Evolutionary conservation across 2,329 filamentous ascomycete species (phyloP).

Genomic region (Ceratocystis alfenasii): DNA sequence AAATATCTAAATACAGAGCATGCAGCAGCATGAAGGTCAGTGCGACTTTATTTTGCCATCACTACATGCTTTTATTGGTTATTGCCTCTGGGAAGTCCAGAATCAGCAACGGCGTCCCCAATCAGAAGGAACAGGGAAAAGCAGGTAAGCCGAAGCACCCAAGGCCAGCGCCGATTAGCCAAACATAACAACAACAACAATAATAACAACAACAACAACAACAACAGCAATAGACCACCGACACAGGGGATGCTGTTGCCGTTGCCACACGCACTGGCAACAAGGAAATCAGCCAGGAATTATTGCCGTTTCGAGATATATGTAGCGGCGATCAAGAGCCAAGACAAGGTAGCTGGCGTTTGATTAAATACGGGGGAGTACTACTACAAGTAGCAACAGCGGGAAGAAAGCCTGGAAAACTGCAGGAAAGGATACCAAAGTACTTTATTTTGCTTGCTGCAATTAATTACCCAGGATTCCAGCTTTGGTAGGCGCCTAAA

Average conservation of each 20-base stretch:
- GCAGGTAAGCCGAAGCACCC: too few species aligned
- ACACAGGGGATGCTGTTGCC: not conserved
- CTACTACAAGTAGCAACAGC: not conserved
- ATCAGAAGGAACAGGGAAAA: too few species aligned
- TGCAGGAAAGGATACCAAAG: too few species aligned
- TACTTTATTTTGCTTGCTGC: not conserved
- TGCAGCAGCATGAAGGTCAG: too few species aligned
- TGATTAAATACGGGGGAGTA: constrained; percentile 1
- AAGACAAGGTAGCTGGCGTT: constrained; percentile 3
- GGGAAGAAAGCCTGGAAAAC: too few species aligned
- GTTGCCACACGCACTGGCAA: not conserved
- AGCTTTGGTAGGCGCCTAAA: not conserved
- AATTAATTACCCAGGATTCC: not conserved
- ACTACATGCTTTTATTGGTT: too few species aligned
- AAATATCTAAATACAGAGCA: too few species aligned
- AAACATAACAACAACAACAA: not conserved
- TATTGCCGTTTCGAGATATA: not conserved
- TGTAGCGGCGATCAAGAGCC: not conserved
- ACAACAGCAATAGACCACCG: not conserved
- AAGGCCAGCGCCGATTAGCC: not conserved
- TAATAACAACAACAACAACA: not conserved
- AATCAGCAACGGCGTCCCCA: too few species aligned
- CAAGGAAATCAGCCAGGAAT: not conserved
- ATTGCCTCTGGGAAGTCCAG: too few species aligned
- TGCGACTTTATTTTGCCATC: too few species aligned